Evolutionary conservation across 2,329 filamentous ascomycete species (phyloP).

Genomic region (Verticillium nubilum): DNA sequence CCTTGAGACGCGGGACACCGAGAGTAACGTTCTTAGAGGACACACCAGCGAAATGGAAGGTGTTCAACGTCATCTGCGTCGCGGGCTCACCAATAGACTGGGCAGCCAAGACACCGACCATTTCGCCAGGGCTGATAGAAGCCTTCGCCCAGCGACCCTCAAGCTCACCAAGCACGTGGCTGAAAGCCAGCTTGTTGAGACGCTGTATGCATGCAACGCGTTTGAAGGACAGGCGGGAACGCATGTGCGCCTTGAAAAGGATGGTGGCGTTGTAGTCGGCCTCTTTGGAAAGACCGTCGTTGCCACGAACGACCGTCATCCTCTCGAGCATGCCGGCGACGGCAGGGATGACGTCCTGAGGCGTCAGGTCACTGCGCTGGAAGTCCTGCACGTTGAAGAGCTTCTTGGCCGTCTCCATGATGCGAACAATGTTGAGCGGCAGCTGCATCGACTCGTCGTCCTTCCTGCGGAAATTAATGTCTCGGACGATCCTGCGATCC

Average conservation of each 20-base stretch:
- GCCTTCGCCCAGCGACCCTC: conserved; percentile 83
- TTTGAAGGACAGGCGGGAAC: conserved; percentile 88
- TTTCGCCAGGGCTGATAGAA: conserved; percentile 88
- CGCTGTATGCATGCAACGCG: conserved; percentile 81
- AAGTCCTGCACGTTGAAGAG: conserved; percentile 86
- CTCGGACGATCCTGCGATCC: conserved; percentile 72
- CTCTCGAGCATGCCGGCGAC: conserved; percentile 70
- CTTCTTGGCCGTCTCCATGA: conserved; percentile 84
- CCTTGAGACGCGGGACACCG: conserved; percentile 97
- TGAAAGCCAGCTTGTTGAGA: conserved; percentile 85
- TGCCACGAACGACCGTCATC: conserved; percentile 80
- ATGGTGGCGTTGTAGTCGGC: conserved; percentile 85
- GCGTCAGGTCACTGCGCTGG: conserved; percentile 82
- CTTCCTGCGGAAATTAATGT: conserved; percentile 60
- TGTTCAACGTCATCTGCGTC: conserved; percentile 99
- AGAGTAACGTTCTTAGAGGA: conserved; percentile 99
- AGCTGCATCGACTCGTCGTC: conserved; percentile 84
- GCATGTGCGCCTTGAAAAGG: conserved; percentile 86
- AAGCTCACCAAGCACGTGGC: conserved; percentile 86
- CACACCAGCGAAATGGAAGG: conserved; percentile 99
- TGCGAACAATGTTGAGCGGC: conserved; percentile 84
- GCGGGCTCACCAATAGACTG: conserved; percentile 98
- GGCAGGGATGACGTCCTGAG: conserved; percentile 77
- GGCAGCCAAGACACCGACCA: conserved; percentile 96
- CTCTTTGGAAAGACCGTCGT: conserved; percentile 75